A percentile compares a stretch with the other conserved stretches of the same genome.
Conservation (phyloP, 1,139 yeast genomes). For the Taiozyma onychis region DNA sequence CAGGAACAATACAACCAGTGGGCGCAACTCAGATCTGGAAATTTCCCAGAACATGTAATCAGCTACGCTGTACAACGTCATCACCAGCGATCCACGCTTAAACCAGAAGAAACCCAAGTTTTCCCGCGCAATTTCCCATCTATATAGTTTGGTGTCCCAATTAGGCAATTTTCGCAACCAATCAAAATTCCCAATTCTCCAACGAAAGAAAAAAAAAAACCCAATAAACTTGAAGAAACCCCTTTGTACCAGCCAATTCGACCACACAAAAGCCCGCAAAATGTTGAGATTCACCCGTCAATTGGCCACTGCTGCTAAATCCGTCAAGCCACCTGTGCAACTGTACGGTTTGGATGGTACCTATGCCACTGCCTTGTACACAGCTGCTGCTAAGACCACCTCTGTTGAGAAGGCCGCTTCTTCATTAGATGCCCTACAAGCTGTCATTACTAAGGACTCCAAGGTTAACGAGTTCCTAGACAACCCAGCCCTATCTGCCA, state of each 20-base stretch:
- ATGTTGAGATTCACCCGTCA: slow-evolving; percentile 39
- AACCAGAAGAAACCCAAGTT: not conserved
- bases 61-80: not conserved
- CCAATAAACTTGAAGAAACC: not conserved
- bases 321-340: slow-evolving; percentile 83
- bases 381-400: slow-evolving; percentile 85
- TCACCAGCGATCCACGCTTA: not conserved
- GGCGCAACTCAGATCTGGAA: not conserved
- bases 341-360: slow-evolving; percentile 95
- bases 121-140: not conserved
- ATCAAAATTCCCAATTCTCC: not conserved
- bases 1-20: not conserved
- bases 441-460: slow-evolving; percentile 54
- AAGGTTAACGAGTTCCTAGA: slow-evolving; percentile 56
- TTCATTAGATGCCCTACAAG: slow-evolving; percentile 56
- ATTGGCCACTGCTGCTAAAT: slow-evolving; percentile 58
- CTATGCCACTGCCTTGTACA: slow-evolving; percentile 90
- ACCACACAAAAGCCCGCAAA: not conserved
- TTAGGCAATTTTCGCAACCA: not conserved
- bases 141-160: not conserved
- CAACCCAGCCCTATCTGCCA: slow-evolving; percentile 80
- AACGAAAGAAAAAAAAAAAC: not conserved
- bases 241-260: not conserved
- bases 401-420: slow-evolving; percentile 67
- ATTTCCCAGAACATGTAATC: not conserved